phyloP scores from a whole-genome alignment of 257 asterid species.

The Jaltomata sinuosa region DNA sequence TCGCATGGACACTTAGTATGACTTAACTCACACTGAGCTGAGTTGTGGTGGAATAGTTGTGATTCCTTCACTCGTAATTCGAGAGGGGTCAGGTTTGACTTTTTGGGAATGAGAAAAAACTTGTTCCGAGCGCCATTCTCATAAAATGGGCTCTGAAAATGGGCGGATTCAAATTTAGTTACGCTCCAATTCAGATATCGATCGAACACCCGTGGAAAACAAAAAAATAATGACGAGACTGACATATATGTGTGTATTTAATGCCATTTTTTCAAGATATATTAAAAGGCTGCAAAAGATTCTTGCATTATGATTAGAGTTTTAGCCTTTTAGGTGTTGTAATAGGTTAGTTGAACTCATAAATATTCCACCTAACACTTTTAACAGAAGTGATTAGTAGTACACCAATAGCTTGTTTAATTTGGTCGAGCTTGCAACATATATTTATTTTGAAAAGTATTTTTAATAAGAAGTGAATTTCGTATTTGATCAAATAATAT shows the following conservation, averaged over 20 bases:
- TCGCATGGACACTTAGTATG: background rate
- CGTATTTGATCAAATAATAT: too few species aligned
- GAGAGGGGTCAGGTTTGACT: background rate
- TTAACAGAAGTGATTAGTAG: background rate
- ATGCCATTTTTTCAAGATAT: background rate
- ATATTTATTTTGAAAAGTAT: background rate
- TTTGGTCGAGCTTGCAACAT: background rate
- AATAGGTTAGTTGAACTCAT: background rate
- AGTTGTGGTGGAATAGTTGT: background rate
- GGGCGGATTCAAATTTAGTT: background rate
- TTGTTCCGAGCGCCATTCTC: accelerated
- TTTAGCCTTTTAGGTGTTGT: background rate
- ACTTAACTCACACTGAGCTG: background rate
- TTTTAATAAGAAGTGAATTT: background rate
- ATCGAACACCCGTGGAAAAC: background rate
- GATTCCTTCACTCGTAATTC: background rate
- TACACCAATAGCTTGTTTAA: background rate
- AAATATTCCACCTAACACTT: background rate
- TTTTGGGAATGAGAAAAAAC: background rate
- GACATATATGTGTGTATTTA: background rate
- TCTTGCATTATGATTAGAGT: background rate
- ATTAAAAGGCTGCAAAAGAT: background rate
- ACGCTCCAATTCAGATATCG: accelerated
- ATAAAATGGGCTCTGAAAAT: accelerated
- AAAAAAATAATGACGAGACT: background rate